Conservation (phyloP, 768 basidiomycete species). For the Asterophora parasitica region DNA sequence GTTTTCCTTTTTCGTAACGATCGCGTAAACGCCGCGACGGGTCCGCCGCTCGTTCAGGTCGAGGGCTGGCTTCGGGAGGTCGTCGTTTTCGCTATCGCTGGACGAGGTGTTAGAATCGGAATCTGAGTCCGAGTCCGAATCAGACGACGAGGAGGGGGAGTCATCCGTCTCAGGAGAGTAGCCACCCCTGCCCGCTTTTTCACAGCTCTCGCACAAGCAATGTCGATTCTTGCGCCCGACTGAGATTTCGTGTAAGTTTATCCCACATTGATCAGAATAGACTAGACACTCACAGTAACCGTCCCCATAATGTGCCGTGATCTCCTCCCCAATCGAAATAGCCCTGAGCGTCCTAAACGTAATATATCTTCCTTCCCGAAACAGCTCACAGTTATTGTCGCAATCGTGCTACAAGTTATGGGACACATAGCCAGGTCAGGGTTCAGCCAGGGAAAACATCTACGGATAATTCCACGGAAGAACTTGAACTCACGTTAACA, state of each 20-base stretch:
- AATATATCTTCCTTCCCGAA: slow-evolving; percentile 85
- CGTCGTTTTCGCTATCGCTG: slow-evolving; percentile 37
- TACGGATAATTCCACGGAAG: slow-evolving; percentile 14
- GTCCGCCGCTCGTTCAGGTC: slow-evolving; percentile 80
- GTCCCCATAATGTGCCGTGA: slow-evolving; percentile 88
- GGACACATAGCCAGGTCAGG: slow-evolving; percentile 17
- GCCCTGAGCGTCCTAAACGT: slow-evolving; percentile 80
- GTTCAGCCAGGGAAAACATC: slow-evolving; percentile 9
- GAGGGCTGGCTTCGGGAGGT: slow-evolving; percentile 28
- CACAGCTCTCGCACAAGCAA: slow-evolving; percentile 86
- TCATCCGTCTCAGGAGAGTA: slow-evolving; percentile 58
- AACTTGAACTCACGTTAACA: slow-evolving; percentile 64
- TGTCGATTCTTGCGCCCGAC: slow-evolving; percentile 67
- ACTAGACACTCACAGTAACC: slow-evolving; percentile 71
- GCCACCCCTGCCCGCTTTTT: slow-evolving; percentile 68
- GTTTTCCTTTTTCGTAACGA: slow-evolving; percentile 53
- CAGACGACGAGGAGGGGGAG: slow-evolving; percentile 40
- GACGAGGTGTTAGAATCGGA: slow-evolving; percentile 39
- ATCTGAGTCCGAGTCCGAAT: slow-evolving; percentile 44
- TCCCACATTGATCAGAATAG: slow-evolving; percentile 3
- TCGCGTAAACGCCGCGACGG: slow-evolving; percentile 76
- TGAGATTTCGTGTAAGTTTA: slow-evolving; percentile 20
- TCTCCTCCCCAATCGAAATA: slow-evolving; percentile 78
- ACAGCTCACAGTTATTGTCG: slow-evolving; percentile 83
- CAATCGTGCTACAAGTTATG: slow-evolving; percentile 68